Percentiles rank a stretch among this genome's conserved stretches.
These are phyloP conservation scores for Neofusicoccum kwambonambiense DNA, from an alignment of 2,329 filamentous ascomycete species.

Conservation along the genomic window DNA sequence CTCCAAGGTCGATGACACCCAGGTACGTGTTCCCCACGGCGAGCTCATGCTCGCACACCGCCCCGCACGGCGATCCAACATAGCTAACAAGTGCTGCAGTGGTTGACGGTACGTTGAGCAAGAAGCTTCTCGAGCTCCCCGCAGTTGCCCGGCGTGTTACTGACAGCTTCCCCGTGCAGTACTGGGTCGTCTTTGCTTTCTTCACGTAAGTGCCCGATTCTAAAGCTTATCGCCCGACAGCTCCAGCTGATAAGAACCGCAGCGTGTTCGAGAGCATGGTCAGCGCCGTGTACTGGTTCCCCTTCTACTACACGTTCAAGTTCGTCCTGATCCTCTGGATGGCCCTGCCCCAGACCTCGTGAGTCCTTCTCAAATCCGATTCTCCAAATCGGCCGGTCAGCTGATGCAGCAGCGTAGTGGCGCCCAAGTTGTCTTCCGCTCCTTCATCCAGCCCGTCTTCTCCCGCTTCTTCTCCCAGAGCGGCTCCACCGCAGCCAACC, in stretches of 20 bases:
- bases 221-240: neutral
- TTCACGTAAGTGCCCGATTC: conserved; percentile 58
- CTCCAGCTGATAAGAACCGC: conserved; percentile 22
- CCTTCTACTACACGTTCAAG: conserved; percentile 99
- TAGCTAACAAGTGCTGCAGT: conserved; percentile 51
- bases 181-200: conserved; percentile 84
- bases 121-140: neutral
- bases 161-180: conserved; percentile 46
- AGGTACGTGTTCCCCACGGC: conserved; percentile 56
- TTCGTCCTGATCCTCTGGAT: conserved; percentile 97
- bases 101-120: conserved; percentile 54
- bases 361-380: conserved; percentile 44
- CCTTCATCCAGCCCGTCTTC: conserved; percentile 87
- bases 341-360: conserved; percentile 91
- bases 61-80: neutral
- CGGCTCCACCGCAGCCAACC: conserved; percentile 77
- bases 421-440: conserved; percentile 94
- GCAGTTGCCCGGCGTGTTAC: neutral
- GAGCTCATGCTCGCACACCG: neutral
- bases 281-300: conserved; percentile 89
- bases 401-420: conserved; percentile 59
- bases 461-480: conserved; percentile 79
- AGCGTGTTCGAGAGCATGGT: conserved; percentile 77
- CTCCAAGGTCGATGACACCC: conserved; percentile 74
- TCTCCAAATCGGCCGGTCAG: neutral